phyloP scores from a whole-genome alignment of 192 early-diverging fungal species.

The Coemansia sp. region DNA sequence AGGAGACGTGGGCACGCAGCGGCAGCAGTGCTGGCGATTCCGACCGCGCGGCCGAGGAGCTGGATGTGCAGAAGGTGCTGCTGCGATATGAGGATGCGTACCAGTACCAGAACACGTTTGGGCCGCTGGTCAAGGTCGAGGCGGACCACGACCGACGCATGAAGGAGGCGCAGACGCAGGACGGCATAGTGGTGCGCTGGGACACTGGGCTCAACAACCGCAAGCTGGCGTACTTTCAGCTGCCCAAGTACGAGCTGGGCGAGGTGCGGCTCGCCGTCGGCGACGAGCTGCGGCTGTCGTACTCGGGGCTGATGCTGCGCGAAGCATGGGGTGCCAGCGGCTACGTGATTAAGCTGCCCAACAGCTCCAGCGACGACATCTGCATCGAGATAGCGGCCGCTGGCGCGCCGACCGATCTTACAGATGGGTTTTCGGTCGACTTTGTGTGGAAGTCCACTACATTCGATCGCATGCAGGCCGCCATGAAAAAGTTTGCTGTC shows the following conservation, averaged over 20 bases:
- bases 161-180: constrained; percentile 93
- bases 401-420: constrained; percentile 66
- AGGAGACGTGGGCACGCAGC: constrained; percentile 87
- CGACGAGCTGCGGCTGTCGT: constrained; percentile 87
- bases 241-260: constrained; percentile 86
- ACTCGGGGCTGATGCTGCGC: constrained; percentile 79
- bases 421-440: constrained; percentile 85
- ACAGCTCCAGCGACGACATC: constrained; percentile 92
- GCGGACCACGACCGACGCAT: constrained; percentile 87
- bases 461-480: constrained; percentile 96
- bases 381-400: constrained; percentile 79
- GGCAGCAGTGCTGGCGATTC: constrained; percentile 73
- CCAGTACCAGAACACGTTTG: constrained; percentile 96
- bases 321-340: constrained; percentile 84
- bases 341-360: constrained; percentile 94
- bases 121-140: constrained; percentile 92
- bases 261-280: constrained; percentile 92
- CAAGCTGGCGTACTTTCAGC: constrained; percentile 85
- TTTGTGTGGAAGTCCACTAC: constrained; percentile 99
- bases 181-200: constrained; percentile 95
- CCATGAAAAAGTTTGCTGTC: constrained; percentile 95
- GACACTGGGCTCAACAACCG: constrained; percentile 94
- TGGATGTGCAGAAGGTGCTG: constrained; percentile 77
- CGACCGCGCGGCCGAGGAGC: not conserved
- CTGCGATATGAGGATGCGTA: constrained; percentile 95